Percentiles rank a stretch among this genome's conserved stretches.
Conservation (phyloP, 176 grass and related monocot species). For the Avena sativa region DNA sequence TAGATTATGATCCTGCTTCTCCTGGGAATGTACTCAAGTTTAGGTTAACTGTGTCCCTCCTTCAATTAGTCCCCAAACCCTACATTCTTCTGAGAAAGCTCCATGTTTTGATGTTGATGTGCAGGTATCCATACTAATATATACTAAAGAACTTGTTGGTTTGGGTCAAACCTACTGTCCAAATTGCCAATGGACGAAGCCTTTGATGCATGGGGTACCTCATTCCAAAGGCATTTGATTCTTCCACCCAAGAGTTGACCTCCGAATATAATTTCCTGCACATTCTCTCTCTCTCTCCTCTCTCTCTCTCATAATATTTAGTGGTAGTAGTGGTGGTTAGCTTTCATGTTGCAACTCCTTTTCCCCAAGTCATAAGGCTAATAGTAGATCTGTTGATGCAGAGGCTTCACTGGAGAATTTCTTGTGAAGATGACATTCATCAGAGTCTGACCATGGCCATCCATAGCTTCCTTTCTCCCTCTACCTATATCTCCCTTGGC, state of each 20-base stretch:
- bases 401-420: slow-evolving; percentile 56
- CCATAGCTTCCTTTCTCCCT: slow-evolving; percentile 12
- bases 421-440: slow-evolving; percentile 49
- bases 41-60: slow-evolving; percentile 32
- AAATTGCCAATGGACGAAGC: slow-evolving; percentile 77
- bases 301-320: slow-evolving; percentile 1
- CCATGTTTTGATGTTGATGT: slow-evolving; percentile 54
- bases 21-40: slow-evolving; percentile 30
- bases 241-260: slow-evolving; percentile 97
- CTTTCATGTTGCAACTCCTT: slow-evolving; percentile 45
- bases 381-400: slow-evolving; percentile 57
- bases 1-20: slow-evolving; percentile 42
- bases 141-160: slow-evolving; percentile 43
- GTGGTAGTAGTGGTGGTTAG: slow-evolving; percentile 45
- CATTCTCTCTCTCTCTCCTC: not conserved
- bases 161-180: slow-evolving; percentile 72
- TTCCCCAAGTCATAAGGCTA: slow-evolving; percentile 67
- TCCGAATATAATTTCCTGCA: slow-evolving; percentile 69
- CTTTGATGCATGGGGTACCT: slow-evolving; percentile 73
- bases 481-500: slow-evolving; percentile 1
- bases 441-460: slow-evolving; percentile 42
- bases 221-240: slow-evolving; percentile 87
- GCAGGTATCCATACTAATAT: slow-evolving; percentile 49
- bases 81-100: slow-evolving; percentile 46
- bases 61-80: slow-evolving; percentile 50